Base-by-base conservation (phyloP, 805 yeast species). In the Ogataea nitratoaversa region DNA sequence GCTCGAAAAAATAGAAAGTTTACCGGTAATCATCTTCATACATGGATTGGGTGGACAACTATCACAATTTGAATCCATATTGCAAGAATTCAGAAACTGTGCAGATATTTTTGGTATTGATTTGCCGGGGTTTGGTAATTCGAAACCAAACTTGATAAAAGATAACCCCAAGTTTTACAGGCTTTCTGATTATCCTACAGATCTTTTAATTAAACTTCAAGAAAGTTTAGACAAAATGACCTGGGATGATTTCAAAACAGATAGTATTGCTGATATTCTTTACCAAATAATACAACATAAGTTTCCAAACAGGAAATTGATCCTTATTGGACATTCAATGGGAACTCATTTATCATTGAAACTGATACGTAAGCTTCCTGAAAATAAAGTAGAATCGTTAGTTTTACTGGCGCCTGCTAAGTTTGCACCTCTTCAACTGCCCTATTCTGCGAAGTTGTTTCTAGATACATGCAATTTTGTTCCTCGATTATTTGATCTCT, bases 41-140 rank as follows among this genome's bases (percentile, higher is more conserved):
- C 97, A 89, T 65, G 98, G 98, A 0, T 61, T 91, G 17, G 98
- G 97, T 1, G 98, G 98, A 2, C 91, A 82, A 51, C 67, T 85
- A 56, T 77, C 87, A 18, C 96, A 89, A 58, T 90, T 90, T 58
- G 93, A 85, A 53, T 79, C 82, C 1, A 63, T 86, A 29, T 62
- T 86, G 57, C 80, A 78, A 20, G 67, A 77, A 37, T 75, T 85
- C 48, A 65, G 82, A 25, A 79, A 76, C 48, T 74, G 79, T 46
- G 74, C 78, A 44, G 82, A 78, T 41, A 72, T 88, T 16, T 54
- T 84, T 30, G 76, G 90, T 0, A 50, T 90, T 13, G 98, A 90
- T 57, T 65, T 89, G 37, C 96, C 96, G 1, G 98, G 97, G 0
- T 87, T 87, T 60, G 98, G 98, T 3, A 71, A 74, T 46, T 44